Evolutionary conservation across 78 protist species (phyloP).

Genomic region (Cavenderia fasciculata): DNA sequence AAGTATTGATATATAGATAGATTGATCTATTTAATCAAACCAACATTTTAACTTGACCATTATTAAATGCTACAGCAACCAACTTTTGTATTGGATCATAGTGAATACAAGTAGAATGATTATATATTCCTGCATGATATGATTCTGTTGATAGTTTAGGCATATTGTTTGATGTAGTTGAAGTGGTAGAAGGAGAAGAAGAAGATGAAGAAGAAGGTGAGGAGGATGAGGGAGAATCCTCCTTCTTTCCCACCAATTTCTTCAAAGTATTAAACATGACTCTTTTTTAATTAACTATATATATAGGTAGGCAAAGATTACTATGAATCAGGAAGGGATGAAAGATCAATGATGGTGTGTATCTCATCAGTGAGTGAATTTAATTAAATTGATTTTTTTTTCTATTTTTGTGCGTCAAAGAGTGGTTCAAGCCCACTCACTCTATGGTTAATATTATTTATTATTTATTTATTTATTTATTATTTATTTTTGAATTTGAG

Average conservation of each 20-base stretch:
- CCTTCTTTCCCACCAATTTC: background rate
- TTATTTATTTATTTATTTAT: too few relatives aligned
- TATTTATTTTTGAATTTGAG: too few relatives aligned
- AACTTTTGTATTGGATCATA: conserved; percentile 33
- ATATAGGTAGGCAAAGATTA: too few relatives aligned
- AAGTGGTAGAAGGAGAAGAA: background rate
- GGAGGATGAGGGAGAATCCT: background rate
- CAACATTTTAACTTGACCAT: conserved; percentile 45
- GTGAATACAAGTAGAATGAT: conserved; percentile 3
- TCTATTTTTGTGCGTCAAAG: too few relatives aligned
- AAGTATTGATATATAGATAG: background rate
- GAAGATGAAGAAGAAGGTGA: background rate
- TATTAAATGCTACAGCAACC: conserved; percentile 39
- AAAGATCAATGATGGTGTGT: too few relatives aligned
- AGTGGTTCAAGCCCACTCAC: too few relatives aligned
- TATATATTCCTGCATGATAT: background rate
- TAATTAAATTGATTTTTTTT: too few relatives aligned
- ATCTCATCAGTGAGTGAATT: too few relatives aligned
- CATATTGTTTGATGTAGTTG: background rate
- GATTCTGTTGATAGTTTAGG: background rate
- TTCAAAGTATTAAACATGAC: conserved; percentile 3
- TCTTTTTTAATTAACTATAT: too few relatives aligned
- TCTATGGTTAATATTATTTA: too few relatives aligned
- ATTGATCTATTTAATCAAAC: background rate
- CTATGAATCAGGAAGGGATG: too few relatives aligned